Evolutionary conservation across 2,329 filamentous ascomycete genomes (phyloP), one percentile per base, ranked within the genome.

Genomic region (Talaromyces sp.): DNA sequence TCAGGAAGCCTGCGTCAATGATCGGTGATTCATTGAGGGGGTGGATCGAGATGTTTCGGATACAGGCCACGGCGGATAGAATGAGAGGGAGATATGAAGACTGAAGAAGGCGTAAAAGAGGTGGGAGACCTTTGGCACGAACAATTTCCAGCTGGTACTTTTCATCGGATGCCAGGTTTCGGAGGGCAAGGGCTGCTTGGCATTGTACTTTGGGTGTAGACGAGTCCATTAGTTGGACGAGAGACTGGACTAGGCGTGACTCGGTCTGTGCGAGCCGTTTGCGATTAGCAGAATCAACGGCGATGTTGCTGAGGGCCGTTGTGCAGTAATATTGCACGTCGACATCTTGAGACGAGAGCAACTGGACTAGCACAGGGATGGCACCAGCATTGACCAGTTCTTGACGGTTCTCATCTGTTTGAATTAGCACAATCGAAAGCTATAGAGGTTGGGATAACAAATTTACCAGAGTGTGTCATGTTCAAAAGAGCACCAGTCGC

Each of bases 271-370:
- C 92, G 59, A 99, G 85, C 74, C 94, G 92, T 72, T 93, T 92
- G 68, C 95, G 85, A 79, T 98, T 98, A 71, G 87, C 89, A 53
- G 89, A 85, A 73, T 99, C 95, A 59, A 99, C 95, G 6, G 95
- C 95, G 69, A 99, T 99, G 76, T 99, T 99, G 83, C 94, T 98
- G 62, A 99, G 85, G 12, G 95, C 95, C 4, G 95, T 99, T 18
- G 95, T 99, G 81, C 95, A 99, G 79, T 99, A 99, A 79, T 99
- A 99, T 79, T 99, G 95, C 34, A 99, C 95, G 73, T 99, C 95
- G 67, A 97, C 93, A 72, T 99, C 95, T 62, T 89, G 82, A 30
- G 95, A 98, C 8, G 91, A 92, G 53, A 99, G 87, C 28, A 99
- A 87, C 73, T 97, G 92, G 47, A 99, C 95, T 30, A 99, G 87